phyloP scores from a whole-genome alignment of 2,329 filamentous ascomycete genomes.

The Verticillium nonalfalfae region DNA sequence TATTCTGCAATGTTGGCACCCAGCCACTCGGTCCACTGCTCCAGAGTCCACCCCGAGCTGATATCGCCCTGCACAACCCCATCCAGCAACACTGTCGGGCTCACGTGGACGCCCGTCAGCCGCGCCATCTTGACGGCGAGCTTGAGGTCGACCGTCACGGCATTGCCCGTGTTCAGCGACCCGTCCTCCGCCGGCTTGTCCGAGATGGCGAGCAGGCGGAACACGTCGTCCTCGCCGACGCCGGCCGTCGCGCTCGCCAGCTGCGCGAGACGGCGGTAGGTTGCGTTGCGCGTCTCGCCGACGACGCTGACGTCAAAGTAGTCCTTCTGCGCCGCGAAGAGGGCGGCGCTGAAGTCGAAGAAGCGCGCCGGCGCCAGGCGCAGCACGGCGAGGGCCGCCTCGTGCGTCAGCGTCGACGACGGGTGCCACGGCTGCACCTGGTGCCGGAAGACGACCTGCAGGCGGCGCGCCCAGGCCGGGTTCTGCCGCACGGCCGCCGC shows the following conservation, averaged over 20 bases:
- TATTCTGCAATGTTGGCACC: slow-evolving; percentile 39
- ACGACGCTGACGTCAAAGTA: slow-evolving; percentile 86
- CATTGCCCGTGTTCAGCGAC: slow-evolving; percentile 70
- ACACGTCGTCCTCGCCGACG: slow-evolving; percentile 64
- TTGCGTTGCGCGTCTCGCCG: slow-evolving; percentile 76
- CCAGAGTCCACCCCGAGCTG: slow-evolving; percentile 68
- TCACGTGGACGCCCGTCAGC: slow-evolving; percentile 79
- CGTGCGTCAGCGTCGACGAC: slow-evolving; percentile 72
- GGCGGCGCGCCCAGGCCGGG: slow-evolving; percentile 45
- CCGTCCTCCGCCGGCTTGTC: slow-evolving; percentile 63
- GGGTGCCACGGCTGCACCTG: slow-evolving; percentile 96
- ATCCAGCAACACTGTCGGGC: slow-evolving; percentile 84
- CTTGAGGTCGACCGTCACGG: slow-evolving; percentile 80
- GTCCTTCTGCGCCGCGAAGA: slow-evolving; percentile 60
- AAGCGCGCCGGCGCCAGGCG: slow-evolving; percentile 64
- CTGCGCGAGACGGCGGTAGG: slow-evolving; percentile 72
- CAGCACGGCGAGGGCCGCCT: slow-evolving; percentile 78
- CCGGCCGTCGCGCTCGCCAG: slow-evolving; percentile 60
- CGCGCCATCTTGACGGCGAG: slow-evolving; percentile 73
- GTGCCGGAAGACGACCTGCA: slow-evolving; percentile 80
- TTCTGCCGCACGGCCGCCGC: slow-evolving; percentile 57
- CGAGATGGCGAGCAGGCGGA: slow-evolving; percentile 60
- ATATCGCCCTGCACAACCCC: slow-evolving; percentile 76
- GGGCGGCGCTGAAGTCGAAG: slow-evolving; percentile 67
- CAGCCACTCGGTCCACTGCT: slow-evolving; percentile 85